Conservation (phyloP, 306 rosid species). For the Citrullus mucosospermus region DNA sequence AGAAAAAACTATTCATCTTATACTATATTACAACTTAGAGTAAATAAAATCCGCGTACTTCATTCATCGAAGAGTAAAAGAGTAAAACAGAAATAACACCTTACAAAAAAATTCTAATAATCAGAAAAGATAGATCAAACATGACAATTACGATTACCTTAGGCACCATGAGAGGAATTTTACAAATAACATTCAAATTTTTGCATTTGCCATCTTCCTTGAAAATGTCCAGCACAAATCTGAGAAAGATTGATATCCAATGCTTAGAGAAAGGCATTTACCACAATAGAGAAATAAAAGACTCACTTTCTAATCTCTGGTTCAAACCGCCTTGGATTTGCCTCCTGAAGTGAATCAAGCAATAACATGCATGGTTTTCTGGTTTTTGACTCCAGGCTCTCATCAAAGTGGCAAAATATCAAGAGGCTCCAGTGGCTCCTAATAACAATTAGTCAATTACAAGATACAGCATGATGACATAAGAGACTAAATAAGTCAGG, state of each 20-base stretch:
- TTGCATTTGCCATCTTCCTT: constrained; percentile 36
- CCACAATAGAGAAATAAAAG: constrained; percentile 4
- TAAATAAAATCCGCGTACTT: too few relatives aligned
- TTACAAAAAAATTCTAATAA: too few relatives aligned
- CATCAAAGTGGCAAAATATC: constrained; percentile 68
- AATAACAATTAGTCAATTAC: constrained; percentile 12
- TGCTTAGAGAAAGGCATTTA: background rate
- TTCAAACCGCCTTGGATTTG: constrained; percentile 53
- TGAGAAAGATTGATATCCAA: constrained; percentile 11
- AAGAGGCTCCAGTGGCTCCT: constrained; percentile 80
- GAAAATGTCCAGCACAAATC: constrained; percentile 60
- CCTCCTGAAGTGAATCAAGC: constrained; percentile 61
- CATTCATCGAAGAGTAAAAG: too few relatives aligned
- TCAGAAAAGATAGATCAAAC: background rate
- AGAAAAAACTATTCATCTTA: too few relatives aligned
- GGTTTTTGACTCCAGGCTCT: constrained; percentile 26
- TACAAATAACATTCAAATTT: constrained; percentile 9
- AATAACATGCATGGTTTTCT: constrained; percentile 53
- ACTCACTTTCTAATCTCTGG: constrained; percentile 58
- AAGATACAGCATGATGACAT: background rate
- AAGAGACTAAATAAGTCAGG: background rate
- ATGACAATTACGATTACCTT: constrained; percentile 16
- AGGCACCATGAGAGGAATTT: constrained; percentile 61
- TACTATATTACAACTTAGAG: too few relatives aligned
- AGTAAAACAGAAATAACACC: too few relatives aligned